Base-by-base conservation (phyloP, 2,329 filamentous ascomycete species). In the Grosmannia serpens region DNA sequence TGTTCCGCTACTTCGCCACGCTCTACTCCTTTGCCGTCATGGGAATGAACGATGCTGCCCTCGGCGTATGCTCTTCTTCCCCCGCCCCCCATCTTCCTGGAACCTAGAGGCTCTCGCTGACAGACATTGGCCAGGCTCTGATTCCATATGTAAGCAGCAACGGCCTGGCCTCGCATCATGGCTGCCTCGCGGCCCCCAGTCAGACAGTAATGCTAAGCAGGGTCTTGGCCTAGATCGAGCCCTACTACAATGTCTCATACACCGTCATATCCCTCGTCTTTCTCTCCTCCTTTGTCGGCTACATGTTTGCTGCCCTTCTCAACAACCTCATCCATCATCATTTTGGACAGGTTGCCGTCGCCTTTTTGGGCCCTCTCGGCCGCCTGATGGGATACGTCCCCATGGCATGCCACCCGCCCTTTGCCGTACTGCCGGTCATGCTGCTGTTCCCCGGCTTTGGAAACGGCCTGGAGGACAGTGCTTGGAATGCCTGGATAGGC, bases 321-420 rank as follows among this genome's bases (percentile, higher is more conserved):
- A 89, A 88, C 69, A 87, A 85, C 66, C 70, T 70, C 11, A 77
- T 89, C 52, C 86, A 88, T 68, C 74, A 84, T 64, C 74, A 73
- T 44, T 74, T 83, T 55, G 88, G 89, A 41, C 87, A 89, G 66
- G 79, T 86, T 20, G 88, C 88, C 11, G 79, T 91, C 11, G 86
- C 87, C 13, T 66, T 88, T 55, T 68, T 89, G 6, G 84, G 78
- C 0, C 84, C 87, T 0, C 60, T 76, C 13, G 82, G 78, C 62
- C 86, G 88, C 64, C 66, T 89, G 10, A 63, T 84, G 27, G 80
- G 85, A 22, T 90, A 88, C 65, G 70, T 86, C 27, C 74, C 86
- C 31, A 77, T 88, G 58, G 77, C 80, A 5, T 70, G 85, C 4
- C 87, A 89, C 67, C 87, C 87, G 1, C 85, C 85, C 0, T 90